A percentile compares a stretch with the other conserved stretches of the same genome.
Evolutionary conservation across 148 eudicot species (phyloP).

Genomic region (Rhododendron williamsianum): DNA sequence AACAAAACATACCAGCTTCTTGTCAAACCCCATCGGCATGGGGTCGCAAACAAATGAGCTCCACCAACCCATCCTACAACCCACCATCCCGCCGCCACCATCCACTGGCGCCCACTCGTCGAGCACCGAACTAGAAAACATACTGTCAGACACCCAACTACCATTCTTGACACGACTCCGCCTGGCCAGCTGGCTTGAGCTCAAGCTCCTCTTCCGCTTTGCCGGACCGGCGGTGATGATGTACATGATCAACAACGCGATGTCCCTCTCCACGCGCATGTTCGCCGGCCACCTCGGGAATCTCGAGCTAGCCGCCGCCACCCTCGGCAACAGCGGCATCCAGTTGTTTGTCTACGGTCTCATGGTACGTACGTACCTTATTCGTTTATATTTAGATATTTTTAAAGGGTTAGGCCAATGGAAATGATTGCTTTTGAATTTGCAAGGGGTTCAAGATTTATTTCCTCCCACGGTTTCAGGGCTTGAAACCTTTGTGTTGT

Average conservation of each 20-base stretch:
- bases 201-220: conserved; percentile 24
- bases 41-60: background rate
- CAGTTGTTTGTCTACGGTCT: conserved; percentile 54
- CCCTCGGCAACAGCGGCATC: conserved; percentile 54
- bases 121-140: conserved; percentile 29
- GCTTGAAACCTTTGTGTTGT: too few species aligned
- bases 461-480: too few species aligned
- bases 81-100: background rate
- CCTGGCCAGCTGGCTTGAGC: conserved; percentile 30
- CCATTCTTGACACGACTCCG: conserved; percentile 16
- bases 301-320: conserved; percentile 46
- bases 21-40: background rate
- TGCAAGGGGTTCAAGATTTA: too few species aligned
- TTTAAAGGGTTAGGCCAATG: too few species aligned
- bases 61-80: background rate
- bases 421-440: too few species aligned
- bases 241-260: conserved; percentile 42
- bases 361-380: conserved; percentile 23
- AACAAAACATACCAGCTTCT: too few species aligned
- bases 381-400: too few species aligned
- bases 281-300: conserved; percentile 63
- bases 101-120: background rate
- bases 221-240: conserved; percentile 50
- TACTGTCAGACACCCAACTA: conserved; percentile 17
- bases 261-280: conserved; percentile 45